Evolutionary conservation across 768 basidiomycete species (phyloP), one percentile per base, ranked within the genome.

Genomic region (Tulasnella sp.): DNA sequence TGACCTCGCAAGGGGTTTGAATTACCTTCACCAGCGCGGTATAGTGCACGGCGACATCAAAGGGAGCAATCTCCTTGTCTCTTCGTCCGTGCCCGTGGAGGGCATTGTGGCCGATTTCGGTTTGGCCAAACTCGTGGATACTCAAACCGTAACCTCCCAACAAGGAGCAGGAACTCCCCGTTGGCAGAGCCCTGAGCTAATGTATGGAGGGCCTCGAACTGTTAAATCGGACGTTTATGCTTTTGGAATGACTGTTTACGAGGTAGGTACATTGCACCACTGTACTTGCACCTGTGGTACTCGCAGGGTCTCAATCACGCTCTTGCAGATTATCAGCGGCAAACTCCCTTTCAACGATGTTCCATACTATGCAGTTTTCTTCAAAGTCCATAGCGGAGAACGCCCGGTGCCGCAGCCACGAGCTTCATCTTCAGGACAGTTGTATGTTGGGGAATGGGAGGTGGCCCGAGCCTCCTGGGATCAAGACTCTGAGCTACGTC

Each of bases 1-100:
- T 16, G 74, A 75, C 6, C 22, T 48, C 11, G 74, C 74, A 28
- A 48, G 40, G 28, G 74, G 41, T 24, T 28, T 75, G 4, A 34
- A 42, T 42, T 75, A 42, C 46, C 74, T 75, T 34, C 74, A 75
- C 40, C 41, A 75, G 40, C 31, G 46, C 14, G 41, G 74, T 2
- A 75, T 75, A 42, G 46, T 75, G 14, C 74, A 75, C 9, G 74
- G 74, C n/a, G 74, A 75, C 28, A 75, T 75, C 18, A 75, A 75
- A 75, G 74, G 41, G 40, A 75, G 41, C 31, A 75, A 75, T 31
- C 12, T 75, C 3, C 46, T 75, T 11, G 74, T 75, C 9, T 42
- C 74, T 22, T 48, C 46, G 12, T 28, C 40, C 8, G 16, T 42
- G 12, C 74, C 40, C 8, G 74, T 75, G n/a, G 41, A 48, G 41